Evolutionary conservation across 2,329 filamentous ascomycete species (phyloP), one percentile per base, ranked within the genome.

Genomic region (Elsinoe batatas): DNA sequence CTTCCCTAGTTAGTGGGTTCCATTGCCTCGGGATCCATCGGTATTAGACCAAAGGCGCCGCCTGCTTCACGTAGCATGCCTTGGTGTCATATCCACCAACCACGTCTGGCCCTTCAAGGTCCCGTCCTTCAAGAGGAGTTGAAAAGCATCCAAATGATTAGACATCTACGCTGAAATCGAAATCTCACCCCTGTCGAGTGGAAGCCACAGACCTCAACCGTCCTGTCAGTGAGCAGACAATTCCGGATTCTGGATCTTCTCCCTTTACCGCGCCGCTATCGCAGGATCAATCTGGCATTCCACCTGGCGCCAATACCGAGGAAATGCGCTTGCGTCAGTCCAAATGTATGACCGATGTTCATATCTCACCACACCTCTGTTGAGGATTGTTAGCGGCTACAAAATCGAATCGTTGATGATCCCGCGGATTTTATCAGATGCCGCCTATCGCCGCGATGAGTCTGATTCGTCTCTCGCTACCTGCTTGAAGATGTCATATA

Each of bases 1-100:
- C 10, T 44, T 18, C 40, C n/a, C 26, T 44, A 44, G 26, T 44
- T 44, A 44, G 26, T 44, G 20, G 40, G 40, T 44, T 26, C 40
- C 20, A 26, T 44, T 26, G 40, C n/a, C 30, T 44, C 18, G 40
- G 40, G 20, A 44, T 44, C 10, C 40, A 44, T 44, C 40, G 40
- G 20, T 22, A 20, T 44, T 17, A 44, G 40, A 44, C 40, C 40
- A 44, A 17, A 12, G 20, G 26, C 40, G 40, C 40, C 40, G 40
- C 26, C 40, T 44, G 18, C 40, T 44, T 44, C 40, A 44, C 40
- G 20, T 20, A 13, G 40, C 40, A 44, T 44, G 40, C 26, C 40
- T 44, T 44, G 40, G 40, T 44, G 40, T 44, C 40, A 44, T 44
- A 44, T 15, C 17, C 40, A 44, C 40, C 40, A 44, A 44, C 40